Evolutionary conservation across 1,139 yeast genomes (phyloP).

Genomic region (Pichia sp.): DNA sequence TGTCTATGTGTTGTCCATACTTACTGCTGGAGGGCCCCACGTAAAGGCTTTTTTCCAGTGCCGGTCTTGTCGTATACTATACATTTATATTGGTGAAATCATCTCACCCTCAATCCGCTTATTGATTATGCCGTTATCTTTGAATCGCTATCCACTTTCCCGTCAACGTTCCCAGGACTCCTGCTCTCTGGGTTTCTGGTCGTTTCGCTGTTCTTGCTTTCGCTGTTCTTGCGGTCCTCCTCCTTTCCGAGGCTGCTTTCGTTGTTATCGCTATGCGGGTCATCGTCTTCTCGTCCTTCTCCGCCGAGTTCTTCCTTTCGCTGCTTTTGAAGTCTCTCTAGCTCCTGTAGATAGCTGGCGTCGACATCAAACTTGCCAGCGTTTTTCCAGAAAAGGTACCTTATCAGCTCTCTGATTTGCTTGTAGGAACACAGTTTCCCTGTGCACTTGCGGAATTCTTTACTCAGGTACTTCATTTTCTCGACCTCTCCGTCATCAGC

Average conservation of each 20-base stretch:
- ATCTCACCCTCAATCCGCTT: no score
- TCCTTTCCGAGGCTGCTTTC: neutral
- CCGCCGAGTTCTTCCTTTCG: conserved; percentile 13
- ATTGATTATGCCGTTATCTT: no score
- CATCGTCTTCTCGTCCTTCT: neutral
- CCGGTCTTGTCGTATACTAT: neutral
- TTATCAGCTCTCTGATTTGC: conserved; percentile 54
- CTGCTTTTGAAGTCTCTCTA: conserved; percentile 17
- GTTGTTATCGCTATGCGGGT: neutral
- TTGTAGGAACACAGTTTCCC: conserved; percentile 50
- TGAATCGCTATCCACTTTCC: no score
- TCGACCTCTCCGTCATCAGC: conserved; percentile 69
- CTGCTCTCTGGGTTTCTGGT: no score
- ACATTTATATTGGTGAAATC: no score
- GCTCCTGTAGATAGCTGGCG: conserved; percentile 34
- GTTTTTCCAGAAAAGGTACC: conserved; percentile 50
- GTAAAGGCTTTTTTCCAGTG: neutral
- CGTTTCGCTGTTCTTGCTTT: neutral
- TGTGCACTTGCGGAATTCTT: conserved; percentile 57
- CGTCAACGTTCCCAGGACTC: neutral
- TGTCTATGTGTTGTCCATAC: neutral
- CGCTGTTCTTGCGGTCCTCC: neutral
- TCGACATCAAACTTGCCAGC: conserved; percentile 58
- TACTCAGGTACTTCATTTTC: conserved; percentile 62
- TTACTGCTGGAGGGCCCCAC: no score